phyloP scores from a whole-genome alignment of 2,329 filamentous ascomycete species.

The Helotiales sp. region DNA sequence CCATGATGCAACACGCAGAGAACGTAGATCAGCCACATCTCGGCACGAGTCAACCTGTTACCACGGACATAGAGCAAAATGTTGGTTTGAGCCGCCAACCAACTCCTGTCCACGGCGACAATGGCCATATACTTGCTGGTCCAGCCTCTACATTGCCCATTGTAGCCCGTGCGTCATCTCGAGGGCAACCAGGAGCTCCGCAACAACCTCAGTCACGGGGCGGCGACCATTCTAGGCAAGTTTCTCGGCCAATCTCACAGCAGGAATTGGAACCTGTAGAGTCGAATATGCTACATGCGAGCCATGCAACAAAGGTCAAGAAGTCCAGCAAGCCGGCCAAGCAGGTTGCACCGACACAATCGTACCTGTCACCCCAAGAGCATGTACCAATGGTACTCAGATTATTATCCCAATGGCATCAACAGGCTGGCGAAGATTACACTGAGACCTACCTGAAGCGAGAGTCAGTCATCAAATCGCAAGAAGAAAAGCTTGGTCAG shows the following conservation, averaged over 20 bases:
- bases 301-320: conserved; percentile 4
- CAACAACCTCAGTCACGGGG: conserved; percentile 2
- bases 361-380: background rate
- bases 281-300: background rate
- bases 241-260: conserved; percentile 1
- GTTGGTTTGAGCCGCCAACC: background rate
- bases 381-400: background rate
- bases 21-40: background rate
- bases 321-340: conserved; percentile 2
- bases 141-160: background rate
- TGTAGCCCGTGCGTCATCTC: background rate
- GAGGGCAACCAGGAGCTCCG: background rate
- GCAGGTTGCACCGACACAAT: background rate
- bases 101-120: background rate
- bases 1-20: background rate
- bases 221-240: conserved; percentile 4
- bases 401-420: background rate
- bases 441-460: background rate
- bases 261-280: background rate
- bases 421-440: background rate
- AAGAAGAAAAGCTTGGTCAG: background rate
- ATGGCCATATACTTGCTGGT: background rate
- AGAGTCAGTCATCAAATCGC: background rate
- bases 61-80: background rate
- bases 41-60: background rate